Conservation (phyloP, 73 alveolate genomes). For the Uronychia setigera region DNA sequence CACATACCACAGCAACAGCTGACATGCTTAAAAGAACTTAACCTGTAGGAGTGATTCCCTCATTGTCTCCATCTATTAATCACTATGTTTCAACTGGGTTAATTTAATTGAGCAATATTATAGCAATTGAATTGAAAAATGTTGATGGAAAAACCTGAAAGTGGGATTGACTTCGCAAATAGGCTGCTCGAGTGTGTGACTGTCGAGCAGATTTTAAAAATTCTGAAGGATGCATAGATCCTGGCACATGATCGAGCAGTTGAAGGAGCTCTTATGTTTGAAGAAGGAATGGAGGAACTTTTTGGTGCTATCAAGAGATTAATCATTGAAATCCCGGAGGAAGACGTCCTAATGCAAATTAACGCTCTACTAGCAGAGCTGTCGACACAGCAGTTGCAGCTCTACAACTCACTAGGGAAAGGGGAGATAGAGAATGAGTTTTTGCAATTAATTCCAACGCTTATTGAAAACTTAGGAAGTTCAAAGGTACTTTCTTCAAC, state of each 20-base stretch:
- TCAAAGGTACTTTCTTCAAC: no score
- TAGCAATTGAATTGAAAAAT: no score
- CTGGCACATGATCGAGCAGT: neutral
- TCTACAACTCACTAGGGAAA: neutral
- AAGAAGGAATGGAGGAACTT: neutral
- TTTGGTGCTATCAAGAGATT: neutral
- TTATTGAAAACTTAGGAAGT: slow-evolving; percentile 67
- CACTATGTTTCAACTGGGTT: no score
- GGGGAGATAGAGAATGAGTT: slow-evolving; percentile 50
- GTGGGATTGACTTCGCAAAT: neutral
- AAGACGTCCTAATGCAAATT: neutral
- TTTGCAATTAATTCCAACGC: slow-evolving; percentile 38
- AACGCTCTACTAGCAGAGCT: neutral
- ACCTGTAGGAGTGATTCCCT: no score
- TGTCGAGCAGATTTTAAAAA: neutral
- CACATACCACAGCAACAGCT: no score
- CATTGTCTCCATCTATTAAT: no score
- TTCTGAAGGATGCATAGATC: neutral
- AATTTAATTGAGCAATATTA: no score
- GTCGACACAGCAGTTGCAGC: neutral
- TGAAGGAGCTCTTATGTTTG: neutral
- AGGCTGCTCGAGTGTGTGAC: neutral
- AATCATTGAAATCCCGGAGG: neutral
- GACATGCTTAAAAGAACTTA: no score
- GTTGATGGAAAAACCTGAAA: neutral